Evolutionary conservation across 306 rosid genomes (phyloP), one percentile per base, ranked within the genome.

Genomic region (Quercus robur): DNA sequence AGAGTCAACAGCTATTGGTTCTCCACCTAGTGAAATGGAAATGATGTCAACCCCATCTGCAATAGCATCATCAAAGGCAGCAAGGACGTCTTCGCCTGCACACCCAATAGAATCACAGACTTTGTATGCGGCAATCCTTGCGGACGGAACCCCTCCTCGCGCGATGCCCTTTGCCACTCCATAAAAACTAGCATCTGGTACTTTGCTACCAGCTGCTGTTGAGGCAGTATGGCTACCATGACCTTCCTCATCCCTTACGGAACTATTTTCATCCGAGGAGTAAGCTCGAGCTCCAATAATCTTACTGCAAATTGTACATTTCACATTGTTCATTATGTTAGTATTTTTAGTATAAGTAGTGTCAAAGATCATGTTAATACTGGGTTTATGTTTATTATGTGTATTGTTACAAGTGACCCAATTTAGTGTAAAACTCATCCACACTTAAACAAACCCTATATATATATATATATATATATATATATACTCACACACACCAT

Each of bases 41-140:
- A 83, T 83, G 11, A 79, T 26, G 70, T 83, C 78, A 4, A 83
- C 86, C 10, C 83, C 83, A 70, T 83, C 83, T 7, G 83, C 83
- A 11, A 83, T 79, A 3, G 87, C 87, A 61, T 84, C 84, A 4
- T 84, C 84, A 23, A 76, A 80, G 25, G 78, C 84, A 14, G 78
- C 80, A 25, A 84, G 7, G 14, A 76, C 63, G 15, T 23, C n/a
- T 1, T 21, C 44, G 4, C 6, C 68, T n/a, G 12, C 28, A n/a
- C 68, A 61, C 25, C 3, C 51, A 15, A 33, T 59, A 1, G 46
- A 71, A 51, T 5, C 1, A 11, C 75, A 74, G 19, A 66, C 79
- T 25, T 55, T 66, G 11, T 74, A 74, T 2, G 58, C 75, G 18
- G 83, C 83, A 6, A 80, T 66, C 49, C 83, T 64, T 21, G 83